Evolutionary conservation across 352 stramenopile species (phyloP), one percentile per base, ranked within the genome.

Genomic region (Globisporangium camurandrum): DNA sequence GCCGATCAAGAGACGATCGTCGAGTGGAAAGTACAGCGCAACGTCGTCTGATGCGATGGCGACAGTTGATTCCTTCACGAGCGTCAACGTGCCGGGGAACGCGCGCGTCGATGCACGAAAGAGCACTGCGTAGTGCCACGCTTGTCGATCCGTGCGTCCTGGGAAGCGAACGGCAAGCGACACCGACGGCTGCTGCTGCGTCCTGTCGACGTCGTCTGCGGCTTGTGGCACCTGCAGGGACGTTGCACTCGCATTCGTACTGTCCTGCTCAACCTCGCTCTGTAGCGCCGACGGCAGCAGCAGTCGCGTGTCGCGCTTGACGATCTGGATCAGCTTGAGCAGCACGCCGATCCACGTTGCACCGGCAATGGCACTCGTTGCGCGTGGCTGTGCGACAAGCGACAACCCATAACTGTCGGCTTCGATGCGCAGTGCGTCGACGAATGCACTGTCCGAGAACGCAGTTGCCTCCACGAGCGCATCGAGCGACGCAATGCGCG

Each of bases 121-220:
- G 0, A 93, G 54, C 38, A 89, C 77, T 0, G 77, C 82, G 31
- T 93, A 93, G 57, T 84, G 67, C 82, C 82, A 93, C 1, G 61
- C 51, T 45, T 86, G 62, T 16, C 30, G 30, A 12, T 3, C 80
- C 6, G 38, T 23, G 19, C 10, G 30, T 16, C 8, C 8, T 7
- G 30, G 30, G n/a, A n/a, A n/a, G n/a, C n/a, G n/a, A n/a, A n/a
- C n/a, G n/a, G n/a, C n/a, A n/a, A n/a, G n/a, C n/a, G n/a, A n/a
- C n/a, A n/a, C n/a, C n/a, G n/a, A n/a, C n/a, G n/a, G n/a, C 4
- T 41, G 28, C 22, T 27, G 23, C 17, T n/a, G 11, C 10, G n/a
- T 12, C 12, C 11, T 30, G 27, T 24, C 10, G 34, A 12, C 5
- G 40, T 11, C 12, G 19, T 19, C 42, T 51, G 51, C 23, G 34